phyloP scores from a whole-genome alignment of 306 rosid species.

The Vigna unguiculata region DNA sequence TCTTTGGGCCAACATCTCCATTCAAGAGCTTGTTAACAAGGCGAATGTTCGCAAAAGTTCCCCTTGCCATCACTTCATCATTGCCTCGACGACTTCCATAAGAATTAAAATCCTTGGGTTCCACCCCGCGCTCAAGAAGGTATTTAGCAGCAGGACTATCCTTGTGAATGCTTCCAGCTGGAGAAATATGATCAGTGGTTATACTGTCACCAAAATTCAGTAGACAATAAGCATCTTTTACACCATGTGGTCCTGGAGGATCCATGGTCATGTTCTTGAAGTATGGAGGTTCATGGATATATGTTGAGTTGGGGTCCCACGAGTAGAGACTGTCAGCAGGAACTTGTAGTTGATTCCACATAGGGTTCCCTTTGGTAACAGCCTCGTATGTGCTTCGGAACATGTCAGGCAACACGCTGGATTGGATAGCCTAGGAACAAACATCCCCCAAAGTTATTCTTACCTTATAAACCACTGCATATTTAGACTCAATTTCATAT shows the following conservation, averaged over 20 bases:
- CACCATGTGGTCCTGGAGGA: constrained; percentile 86
- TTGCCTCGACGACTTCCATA: constrained; percentile 96
- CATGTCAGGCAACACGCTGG: constrained; percentile 94
- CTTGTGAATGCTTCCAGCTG: constrained; percentile 93
- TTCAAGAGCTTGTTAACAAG: constrained; percentile 89
- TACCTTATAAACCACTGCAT: neutral
- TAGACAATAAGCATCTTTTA: constrained; percentile 91
- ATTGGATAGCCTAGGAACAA: constrained; percentile 77
- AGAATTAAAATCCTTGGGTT: constrained; percentile 88
- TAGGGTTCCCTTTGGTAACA: constrained; percentile 86
- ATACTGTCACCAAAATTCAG: constrained; percentile 92
- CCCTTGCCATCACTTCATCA: constrained; percentile 96
- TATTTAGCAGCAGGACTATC: constrained; percentile 94
- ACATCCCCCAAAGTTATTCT: constrained; percentile 38
- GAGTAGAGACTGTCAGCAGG: constrained; percentile 77
- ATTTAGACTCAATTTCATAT: constrained; percentile 25
- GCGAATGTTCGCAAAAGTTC: constrained; percentile 94
- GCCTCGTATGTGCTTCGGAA: constrained; percentile 90
- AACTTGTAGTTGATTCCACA: constrained; percentile 90
- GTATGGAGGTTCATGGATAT: constrained; percentile 99
- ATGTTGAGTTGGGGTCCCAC: constrained; percentile 95
- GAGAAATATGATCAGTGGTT: constrained; percentile 96
- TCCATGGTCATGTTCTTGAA: constrained; percentile 91
- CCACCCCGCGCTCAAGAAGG: constrained; percentile 84
- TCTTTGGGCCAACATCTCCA: constrained; percentile 90